Base-by-base conservation (phyloP, 306 rosid genomes). In the Echinosophora koreensis region DNA sequence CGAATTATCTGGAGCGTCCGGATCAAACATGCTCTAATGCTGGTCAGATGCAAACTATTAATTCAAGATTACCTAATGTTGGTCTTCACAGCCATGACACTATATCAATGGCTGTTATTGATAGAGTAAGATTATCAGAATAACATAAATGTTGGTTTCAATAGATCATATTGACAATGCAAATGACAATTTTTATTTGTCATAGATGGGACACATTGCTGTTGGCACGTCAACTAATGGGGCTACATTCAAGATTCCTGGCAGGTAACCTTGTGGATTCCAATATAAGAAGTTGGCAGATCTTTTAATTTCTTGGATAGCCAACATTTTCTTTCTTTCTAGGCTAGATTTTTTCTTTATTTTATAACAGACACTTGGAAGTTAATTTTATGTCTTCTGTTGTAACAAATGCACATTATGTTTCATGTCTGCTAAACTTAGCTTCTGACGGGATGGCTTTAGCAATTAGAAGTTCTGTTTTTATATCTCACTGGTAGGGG, bases 171-270 rank as follows among this genome's bases (percentile, higher is more conserved):
- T 13, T 44, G 22, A 69, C 51, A 16, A 51, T 39, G 80, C 71
- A 46, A 79, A 61, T 55, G 30, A 80, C 63, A 42, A 5, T 44
- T 13, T 82, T 55, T 51, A 64, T 80, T 71, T 90, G 85, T 58
- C 55, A 17, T 74, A 95, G 98, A 78, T 75, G 88, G 96, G 97
- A 74, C 90, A 78, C 41, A 77, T 92, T 56, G 98, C 97, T 13
- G 97, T 90, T 71, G 98, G 97, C 63, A 95, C 98, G 46, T 95
- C 96, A 46, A 95, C 98, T 63, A 90, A 95, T 81, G 98, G 98
- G 41, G 97, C 97, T 71, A 90, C 93, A 58, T 95, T 88, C 87
- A 92, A 95, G 87, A 89, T 95, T 73, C 98, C 98, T 32, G 98
- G 98, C 74, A 92, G 98, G 98, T 95, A 65, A 69, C 66, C 71